A percentile compares a stretch with the other conserved stretches of the same genome.
Evolutionary conservation across 176 grass and related monocot genomes (phyloP).

Genomic region (Eleusine indica): DNA sequence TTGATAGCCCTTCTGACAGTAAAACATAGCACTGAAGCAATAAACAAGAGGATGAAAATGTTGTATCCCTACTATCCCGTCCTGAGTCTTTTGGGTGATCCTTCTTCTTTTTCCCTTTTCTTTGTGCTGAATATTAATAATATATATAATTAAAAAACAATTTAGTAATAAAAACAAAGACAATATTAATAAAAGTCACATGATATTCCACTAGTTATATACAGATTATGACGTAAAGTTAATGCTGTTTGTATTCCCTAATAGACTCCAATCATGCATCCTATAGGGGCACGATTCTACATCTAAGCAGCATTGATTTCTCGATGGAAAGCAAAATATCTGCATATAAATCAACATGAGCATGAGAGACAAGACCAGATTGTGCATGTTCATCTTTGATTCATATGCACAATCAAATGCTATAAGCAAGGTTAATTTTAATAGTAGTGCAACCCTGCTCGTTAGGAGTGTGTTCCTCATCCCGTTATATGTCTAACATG

Average conservation of each 20-base stretch:
- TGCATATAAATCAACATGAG: background rate
- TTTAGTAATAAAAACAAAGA: conserved; percentile 29
- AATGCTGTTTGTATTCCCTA: background rate
- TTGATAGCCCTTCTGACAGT: conserved; percentile 90
- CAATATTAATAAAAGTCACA: conserved; percentile 26
- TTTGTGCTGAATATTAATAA: conserved; percentile 59
- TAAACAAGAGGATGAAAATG: conserved; percentile 70
- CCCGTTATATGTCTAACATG: background rate
- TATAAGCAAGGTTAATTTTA: background rate
- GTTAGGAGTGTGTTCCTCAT: background rate
- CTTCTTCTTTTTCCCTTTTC: conserved; percentile 95
- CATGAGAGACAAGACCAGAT: background rate
- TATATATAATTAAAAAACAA: background rate
- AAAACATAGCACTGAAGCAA: conserved; percentile 90
- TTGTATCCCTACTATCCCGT: conserved; percentile 69
- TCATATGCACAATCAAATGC: background rate
- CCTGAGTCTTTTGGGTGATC: conserved; percentile 63
- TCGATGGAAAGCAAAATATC: background rate
- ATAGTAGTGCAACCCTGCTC: background rate
- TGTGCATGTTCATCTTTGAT: background rate
- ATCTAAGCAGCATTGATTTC: conserved; percentile 23
- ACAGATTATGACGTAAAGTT: background rate
- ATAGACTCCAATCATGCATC: conserved; percentile 2
- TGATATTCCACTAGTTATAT: background rate
- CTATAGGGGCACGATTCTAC: background rate